phyloP scores from a whole-genome alignment of 2,329 filamentous ascomycete species.

The Pseudocercospora macadamiae region DNA sequence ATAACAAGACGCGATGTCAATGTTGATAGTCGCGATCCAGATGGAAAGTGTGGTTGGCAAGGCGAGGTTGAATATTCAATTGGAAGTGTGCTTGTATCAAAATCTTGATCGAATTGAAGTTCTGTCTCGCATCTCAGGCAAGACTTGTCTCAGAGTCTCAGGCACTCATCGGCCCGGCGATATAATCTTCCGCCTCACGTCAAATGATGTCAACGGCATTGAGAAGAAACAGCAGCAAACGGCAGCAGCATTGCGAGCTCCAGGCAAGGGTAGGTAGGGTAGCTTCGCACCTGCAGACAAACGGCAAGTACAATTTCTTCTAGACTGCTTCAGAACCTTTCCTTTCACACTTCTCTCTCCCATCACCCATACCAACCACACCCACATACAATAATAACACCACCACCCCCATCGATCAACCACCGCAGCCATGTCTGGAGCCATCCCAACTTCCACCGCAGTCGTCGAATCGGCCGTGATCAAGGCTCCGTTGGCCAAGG shows the following conservation, averaged over 20 bases:
- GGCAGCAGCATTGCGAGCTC: not conserved
- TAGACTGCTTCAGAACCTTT: not conserved
- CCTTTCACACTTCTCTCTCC: not conserved
- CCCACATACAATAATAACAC: too few species aligned
- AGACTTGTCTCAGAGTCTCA: too few species aligned
- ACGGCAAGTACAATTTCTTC: not conserved
- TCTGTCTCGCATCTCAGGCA: too few species aligned
- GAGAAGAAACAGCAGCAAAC: not conserved
- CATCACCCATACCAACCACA: slow-evolving; percentile 4
- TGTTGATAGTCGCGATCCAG: too few species aligned
- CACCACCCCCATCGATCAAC: not conserved
- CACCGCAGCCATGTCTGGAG: slow-evolving; percentile 27
- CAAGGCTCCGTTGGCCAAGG: slow-evolving; percentile 64
- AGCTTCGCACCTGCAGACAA: not conserved
- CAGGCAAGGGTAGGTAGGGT: not conserved
- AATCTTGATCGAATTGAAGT: too few species aligned
- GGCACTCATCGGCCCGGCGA: too few species aligned
- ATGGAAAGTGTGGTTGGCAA: too few species aligned
- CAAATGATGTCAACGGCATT: too few species aligned
- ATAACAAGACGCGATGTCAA: too few species aligned
- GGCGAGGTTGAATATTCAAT: too few species aligned
- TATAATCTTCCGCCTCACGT: too few species aligned
- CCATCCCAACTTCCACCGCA: slow-evolving; percentile 67
- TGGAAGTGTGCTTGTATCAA: too few species aligned
- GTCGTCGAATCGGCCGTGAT: slow-evolving; percentile 70